phyloP scores from a whole-genome alignment of 352 stramenopile genomes.

The Pythium myriotylum region DNA sequence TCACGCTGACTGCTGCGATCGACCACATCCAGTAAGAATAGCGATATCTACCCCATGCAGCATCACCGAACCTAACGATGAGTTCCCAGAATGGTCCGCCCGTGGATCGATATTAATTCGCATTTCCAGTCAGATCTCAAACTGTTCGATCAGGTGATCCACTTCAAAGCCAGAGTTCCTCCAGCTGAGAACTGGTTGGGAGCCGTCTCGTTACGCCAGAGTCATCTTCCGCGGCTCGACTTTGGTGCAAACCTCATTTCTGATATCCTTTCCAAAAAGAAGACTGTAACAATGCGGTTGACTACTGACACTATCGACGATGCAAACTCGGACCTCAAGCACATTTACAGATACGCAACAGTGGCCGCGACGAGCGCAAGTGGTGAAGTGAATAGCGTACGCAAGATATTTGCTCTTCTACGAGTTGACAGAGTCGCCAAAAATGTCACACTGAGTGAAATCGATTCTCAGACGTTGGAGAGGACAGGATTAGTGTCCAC shows the following conservation, averaged over 20 bases:
- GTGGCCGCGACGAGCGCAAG: conserved; percentile 42
- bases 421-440: conserved; percentile 41
- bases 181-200: not conserved
- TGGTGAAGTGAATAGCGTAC: not conserved
- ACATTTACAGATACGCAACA: conserved; percentile 38
- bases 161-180: not conserved
- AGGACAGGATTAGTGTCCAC: conserved; percentile 49
- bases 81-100: conserved; percentile 44
- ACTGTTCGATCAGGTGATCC: conserved; percentile 38
- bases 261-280: conserved; percentile 42
- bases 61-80: not conserved
- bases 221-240: conserved; percentile 48
- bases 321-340: conserved; percentile 52
- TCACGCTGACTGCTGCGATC: conserved; percentile 39
- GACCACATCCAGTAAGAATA: conserved; percentile 46
- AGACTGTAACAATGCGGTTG: conserved; percentile 74
- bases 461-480: conserved; percentile 36
- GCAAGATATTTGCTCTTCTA: conserved; percentile 50
- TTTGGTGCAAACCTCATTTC: conserved; percentile 53
- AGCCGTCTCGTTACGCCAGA: not conserved
- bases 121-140: conserved; percentile 56
- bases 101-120: conserved; percentile 73
- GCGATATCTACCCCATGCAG: not conserved
- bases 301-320: conserved; percentile 50
- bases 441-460: conserved; percentile 28